These are phyloP conservation scores for Helminthosporium solani DNA, from an alignment of 2,329 filamentous ascomycete species.

Conservation along the genomic window DNA sequence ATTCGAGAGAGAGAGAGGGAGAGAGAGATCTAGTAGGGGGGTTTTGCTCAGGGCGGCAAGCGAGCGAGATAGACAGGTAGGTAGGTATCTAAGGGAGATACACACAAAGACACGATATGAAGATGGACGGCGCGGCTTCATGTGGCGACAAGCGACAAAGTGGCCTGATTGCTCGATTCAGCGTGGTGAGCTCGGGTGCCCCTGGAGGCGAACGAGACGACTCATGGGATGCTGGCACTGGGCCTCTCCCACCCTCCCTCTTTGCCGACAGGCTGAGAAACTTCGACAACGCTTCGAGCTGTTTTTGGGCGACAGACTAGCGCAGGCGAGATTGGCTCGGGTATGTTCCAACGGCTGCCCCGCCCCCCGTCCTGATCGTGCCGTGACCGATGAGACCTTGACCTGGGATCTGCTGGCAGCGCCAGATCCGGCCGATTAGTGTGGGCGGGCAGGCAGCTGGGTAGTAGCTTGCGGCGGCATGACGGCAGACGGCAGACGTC, in stretches of 20 bases:
- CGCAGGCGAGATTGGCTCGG: not conserved
- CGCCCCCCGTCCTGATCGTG: not conserved
- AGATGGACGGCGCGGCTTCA: not conserved
- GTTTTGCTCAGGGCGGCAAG: slow-evolving; percentile 1
- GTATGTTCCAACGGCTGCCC: not conserved
- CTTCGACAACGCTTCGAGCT: no score
- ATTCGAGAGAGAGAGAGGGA: not conserved
- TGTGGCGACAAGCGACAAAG: slow-evolving; percentile 11
- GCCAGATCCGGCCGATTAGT: not conserved
- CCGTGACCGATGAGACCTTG: slow-evolving; percentile 1
- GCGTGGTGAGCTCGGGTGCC: not conserved
- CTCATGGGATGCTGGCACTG: no score
- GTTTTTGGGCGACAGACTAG: no score
- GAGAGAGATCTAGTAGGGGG: slow-evolving; percentile 10
- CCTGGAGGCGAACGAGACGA: not conserved
- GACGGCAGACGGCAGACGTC: not conserved
- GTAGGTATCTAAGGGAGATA: no score
- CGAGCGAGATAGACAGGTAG: not conserved
- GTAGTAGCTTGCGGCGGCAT: no score
- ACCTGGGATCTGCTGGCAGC: not conserved
- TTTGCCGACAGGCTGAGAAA: no score
- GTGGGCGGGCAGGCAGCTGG: no score
- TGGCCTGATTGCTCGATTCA: slow-evolving; percentile 10
- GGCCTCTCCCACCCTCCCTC: no score
- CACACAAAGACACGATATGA: not conserved